These are phyloP conservation scores for Cryphonectria radicalis DNA, from an alignment of 2,329 filamentous ascomycete genomes.

Conservation along the genomic window DNA sequence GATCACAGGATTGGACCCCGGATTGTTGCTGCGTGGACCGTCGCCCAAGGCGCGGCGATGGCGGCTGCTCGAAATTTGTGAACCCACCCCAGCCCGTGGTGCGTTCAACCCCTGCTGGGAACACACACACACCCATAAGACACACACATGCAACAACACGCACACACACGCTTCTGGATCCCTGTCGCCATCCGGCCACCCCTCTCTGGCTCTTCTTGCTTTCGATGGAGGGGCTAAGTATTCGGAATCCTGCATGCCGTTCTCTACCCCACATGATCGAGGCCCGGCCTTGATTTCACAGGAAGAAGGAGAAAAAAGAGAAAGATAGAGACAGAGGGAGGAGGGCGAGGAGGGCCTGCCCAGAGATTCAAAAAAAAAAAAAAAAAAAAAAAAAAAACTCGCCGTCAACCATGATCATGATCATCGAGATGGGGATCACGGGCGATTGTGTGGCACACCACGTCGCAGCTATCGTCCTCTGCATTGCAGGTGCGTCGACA, in stretches of 20 bases:
- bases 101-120: not conserved
- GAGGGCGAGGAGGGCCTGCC: not conserved
- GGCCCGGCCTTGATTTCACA: not conserved
- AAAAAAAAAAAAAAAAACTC: not conserved
- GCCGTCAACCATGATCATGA: not conserved
- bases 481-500: not conserved
- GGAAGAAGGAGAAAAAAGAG: not conserved
- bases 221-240: not conserved
- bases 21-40: not conserved
- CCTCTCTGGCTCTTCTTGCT: not conserved
- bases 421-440: not conserved
- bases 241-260: slow-evolving; percentile 1
- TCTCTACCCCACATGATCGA: slow-evolving; percentile 9
- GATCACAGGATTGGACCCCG: slow-evolving; percentile 9
- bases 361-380: not conserved
- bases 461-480: not conserved
- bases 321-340: not conserved
- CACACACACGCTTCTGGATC: slow-evolving; percentile 2
- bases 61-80: slow-evolving; percentile 13
- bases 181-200: not conserved
- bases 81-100: not conserved
- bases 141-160: not conserved
- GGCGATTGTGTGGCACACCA: slow-evolving; percentile 2
- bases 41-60: not conserved
- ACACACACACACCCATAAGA: not conserved